These are phyloP conservation scores for Leccinum incarnatum DNA, from an alignment of 768 basidiomycete genomes.

Conservation along the genomic window DNA sequence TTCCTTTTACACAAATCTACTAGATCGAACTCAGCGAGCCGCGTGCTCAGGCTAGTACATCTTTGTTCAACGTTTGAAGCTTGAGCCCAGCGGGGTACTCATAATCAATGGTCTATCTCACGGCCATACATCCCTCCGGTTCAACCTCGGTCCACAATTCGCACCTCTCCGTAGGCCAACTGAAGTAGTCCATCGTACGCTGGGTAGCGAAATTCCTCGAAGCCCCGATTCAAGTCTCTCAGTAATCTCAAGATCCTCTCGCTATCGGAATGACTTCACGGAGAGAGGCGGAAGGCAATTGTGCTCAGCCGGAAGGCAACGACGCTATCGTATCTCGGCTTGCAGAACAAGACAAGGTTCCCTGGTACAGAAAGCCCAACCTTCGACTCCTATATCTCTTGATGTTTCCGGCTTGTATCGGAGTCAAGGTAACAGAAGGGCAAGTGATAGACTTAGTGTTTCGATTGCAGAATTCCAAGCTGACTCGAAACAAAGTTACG, in stretches of 20 bases:
- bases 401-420: slow-evolving; percentile 42
- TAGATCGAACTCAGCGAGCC: no score
- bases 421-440: slow-evolving; percentile 22
- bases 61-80: no score
- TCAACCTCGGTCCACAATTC: not conserved
- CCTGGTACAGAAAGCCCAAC: slow-evolving; percentile 65
- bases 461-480: not conserved
- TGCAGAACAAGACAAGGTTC: slow-evolving; percentile 43
- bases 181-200: not conserved
- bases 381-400: slow-evolving; percentile 53
- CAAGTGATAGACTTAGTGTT: not conserved
- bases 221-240: not conserved
- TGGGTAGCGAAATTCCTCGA: not conserved
- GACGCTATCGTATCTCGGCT: slow-evolving; percentile 19
- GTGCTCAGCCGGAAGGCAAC: not conserved
- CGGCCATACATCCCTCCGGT: not conserved
- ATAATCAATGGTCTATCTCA: no score
- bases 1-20: no score
- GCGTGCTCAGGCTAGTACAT: no score
- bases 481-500: not conserved
- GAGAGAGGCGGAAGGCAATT: not conserved
- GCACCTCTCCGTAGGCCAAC: not conserved
- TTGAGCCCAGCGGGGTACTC: no score
- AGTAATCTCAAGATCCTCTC: not conserved
- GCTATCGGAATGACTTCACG: slow-evolving; percentile 4